A percentile compares a stretch with the other conserved stretches of the same genome.
phyloP scores from a whole-genome alignment of 164 flowering plant species.

The Berberis vulgaris region DNA sequence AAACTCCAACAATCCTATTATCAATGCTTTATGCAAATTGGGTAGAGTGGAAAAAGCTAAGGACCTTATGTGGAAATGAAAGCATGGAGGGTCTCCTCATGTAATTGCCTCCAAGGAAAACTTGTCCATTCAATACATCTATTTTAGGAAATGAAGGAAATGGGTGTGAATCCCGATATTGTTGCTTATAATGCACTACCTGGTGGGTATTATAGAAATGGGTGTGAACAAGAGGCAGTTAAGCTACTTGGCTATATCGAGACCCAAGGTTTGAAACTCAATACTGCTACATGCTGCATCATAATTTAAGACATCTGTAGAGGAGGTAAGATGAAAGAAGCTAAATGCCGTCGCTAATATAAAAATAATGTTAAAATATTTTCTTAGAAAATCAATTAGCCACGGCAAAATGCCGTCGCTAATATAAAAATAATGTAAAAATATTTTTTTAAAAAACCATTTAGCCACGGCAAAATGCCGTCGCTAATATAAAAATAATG shows the following conservation, averaged over 20 bases:
- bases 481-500: no score
- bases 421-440: no score
- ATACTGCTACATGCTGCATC: slow-evolving; percentile 27
- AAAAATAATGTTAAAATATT: no score
- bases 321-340: slow-evolving; percentile 54
- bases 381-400: no score
- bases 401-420: no score
- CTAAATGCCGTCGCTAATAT: no score
- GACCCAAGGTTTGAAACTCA: slow-evolving; percentile 41
- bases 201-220: slow-evolving; percentile 49
- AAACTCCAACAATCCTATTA: slow-evolving; percentile 34
- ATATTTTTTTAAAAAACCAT: no score
- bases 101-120: no score
- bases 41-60: slow-evolving; percentile 54
- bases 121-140: slow-evolving; percentile 5
- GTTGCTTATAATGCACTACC: slow-evolving; percentile 52
- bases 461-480: no score
- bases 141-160: slow-evolving; percentile 49
- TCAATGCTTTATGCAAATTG: slow-evolving; percentile 52
- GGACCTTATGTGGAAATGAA: not conserved
- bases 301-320: slow-evolving; percentile 67
- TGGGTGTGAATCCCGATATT: slow-evolving; percentile 48
- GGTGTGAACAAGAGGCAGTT: slow-evolving; percentile 26
- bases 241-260: slow-evolving; percentile 39
- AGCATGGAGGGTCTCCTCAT: no score